Base-by-base conservation (phyloP, 78 protist species). In the Cavenderia fasciculata region DNA sequence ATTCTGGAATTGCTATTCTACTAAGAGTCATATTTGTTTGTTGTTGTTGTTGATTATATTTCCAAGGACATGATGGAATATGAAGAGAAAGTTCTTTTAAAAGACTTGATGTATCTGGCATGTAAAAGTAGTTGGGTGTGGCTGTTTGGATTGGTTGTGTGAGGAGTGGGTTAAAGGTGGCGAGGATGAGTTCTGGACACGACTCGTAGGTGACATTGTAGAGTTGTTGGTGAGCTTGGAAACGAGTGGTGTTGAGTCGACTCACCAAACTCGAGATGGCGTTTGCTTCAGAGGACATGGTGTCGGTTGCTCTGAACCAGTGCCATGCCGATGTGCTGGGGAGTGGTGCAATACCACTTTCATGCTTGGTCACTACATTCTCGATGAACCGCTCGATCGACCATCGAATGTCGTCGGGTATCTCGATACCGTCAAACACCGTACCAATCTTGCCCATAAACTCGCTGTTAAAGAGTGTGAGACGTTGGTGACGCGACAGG, bases 121-220 rank as follows among this genome's bases (percentile, higher is more conserved):
- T 82, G 19, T 46, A 66, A 11, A 68, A 56, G 54, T 54, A 73
- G n/a, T n/a, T n/a, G n/a, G n/a, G n/a, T n/a, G n/a, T n/a, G n/a
- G n/a, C n/a, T n/a, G n/a, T n/a, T n/a, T n/a, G n/a, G n/a, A n/a
- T n/a, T n/a, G n/a, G n/a, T n/a, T n/a, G n/a, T n/a, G n/a, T n/a
- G n/a, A n/a, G n/a, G n/a, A n/a, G n/a, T n/a, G n/a, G n/a, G n/a
- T n/a, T n/a, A n/a, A n/a, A n/a, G n/a, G n/a, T n/a, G 1, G 68
- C 21, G 29, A 51, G n/a, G 38, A 73, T 54, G 18, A 82, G 46
- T 31, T 82, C 90, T 51, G 90, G 90, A 82, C 90, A 82, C 11
- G 78, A 19, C 31, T 82, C 25, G 18, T 68, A 68, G 44, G 68
- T 82, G 38, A 68, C 56, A 10, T 44, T 82, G 31, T 54, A 65